A percentile compares a stretch with the other conserved stretches of the same genome.
Evolutionary conservation across 106 monocot species (phyloP).

Genomic region (Platanthera guangdongensis): DNA sequence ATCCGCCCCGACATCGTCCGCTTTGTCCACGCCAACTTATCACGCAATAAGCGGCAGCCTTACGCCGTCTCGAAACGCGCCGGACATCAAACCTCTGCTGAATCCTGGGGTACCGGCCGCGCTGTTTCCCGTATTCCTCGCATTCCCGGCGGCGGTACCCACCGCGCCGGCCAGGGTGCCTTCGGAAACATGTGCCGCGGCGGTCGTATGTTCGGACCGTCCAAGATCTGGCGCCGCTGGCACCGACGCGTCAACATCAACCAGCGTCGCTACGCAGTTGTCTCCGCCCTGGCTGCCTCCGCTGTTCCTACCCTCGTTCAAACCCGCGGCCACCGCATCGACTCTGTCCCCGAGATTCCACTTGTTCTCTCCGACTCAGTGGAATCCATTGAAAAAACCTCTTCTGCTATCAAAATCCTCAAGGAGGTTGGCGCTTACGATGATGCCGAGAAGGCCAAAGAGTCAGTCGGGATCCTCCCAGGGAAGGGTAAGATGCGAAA

Average conservation of each 20-base stretch:
- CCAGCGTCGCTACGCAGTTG: conserved; percentile 37
- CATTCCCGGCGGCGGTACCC: conserved; percentile 75
- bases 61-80: conserved; percentile 58
- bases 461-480: conserved; percentile 44
- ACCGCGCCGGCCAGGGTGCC: conserved; percentile 72
- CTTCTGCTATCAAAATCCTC: conserved; percentile 53
- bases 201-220: conserved; percentile 77
- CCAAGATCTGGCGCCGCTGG: conserved; percentile 20
- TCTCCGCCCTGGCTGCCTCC: conserved; percentile 51
- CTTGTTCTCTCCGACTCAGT: conserved; percentile 56
- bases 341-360: conserved; percentile 49
- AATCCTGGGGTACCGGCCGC: conserved; percentile 81
- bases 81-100: conserved; percentile 81
- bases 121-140: conserved; percentile 81
- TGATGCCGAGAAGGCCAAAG: conserved; percentile 78
- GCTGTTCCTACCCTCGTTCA: conserved; percentile 44
- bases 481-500: conserved; percentile 86
- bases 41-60: conserved; percentile 48
- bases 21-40: conserved; percentile 43
- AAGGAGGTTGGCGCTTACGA: conserved; percentile 52
- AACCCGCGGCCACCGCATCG: conserved; percentile 56
- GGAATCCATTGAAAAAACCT: conserved; percentile 57
- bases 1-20: conserved; percentile 61
- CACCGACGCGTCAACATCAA: conserved; percentile 47
- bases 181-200: conserved; percentile 65